Evolutionary conservation across 2,329 filamentous ascomycete genomes (phyloP).

Genomic region (Curvularia sp.): DNA sequence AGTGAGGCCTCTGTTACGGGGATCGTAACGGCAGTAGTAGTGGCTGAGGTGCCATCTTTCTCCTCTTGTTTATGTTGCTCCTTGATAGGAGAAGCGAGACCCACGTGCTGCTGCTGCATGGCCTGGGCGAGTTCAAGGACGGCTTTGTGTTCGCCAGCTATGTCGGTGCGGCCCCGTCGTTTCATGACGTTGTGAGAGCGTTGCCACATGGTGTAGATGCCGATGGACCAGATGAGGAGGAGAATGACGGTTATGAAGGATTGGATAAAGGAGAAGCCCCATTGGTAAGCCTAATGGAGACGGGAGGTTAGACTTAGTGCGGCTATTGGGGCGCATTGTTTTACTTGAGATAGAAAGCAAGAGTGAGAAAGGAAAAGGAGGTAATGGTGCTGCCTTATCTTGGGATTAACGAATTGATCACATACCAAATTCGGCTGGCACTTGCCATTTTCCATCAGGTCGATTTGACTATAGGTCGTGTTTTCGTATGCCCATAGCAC

Average conservation of each 20-base stretch:
- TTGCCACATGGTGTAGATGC: conserved; percentile 27
- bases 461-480: conserved; percentile 2
- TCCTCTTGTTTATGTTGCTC: background rate
- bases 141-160: conserved; percentile 31
- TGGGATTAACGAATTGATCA: background rate
- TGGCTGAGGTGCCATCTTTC: background rate
- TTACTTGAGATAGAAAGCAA: background rate
- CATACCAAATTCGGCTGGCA: conserved; percentile 19
- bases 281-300: conserved; percentile 24
- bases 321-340: background rate
- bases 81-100: background rate
- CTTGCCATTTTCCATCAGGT: conserved; percentile 13
- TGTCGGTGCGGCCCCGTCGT: conserved; percentile 6
- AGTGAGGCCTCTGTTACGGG: conserved; percentile 7
- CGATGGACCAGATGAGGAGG: conserved; percentile 26
- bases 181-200: conserved; percentile 15
- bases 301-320: background rate
- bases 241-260: conserved; percentile 23
- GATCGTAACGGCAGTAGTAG: background rate
- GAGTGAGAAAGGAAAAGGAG: too few relatives aligned
- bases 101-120: conserved; percentile 12
- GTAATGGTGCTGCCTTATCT: too few relatives aligned
- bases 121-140: conserved; percentile 30
- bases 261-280: conserved; percentile 37
- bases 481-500: conserved; percentile 12